These are phyloP conservation scores for Ceratocystis harringtonii DNA, from an alignment of 2,329 filamentous ascomycete genomes.

Conservation along the genomic window DNA sequence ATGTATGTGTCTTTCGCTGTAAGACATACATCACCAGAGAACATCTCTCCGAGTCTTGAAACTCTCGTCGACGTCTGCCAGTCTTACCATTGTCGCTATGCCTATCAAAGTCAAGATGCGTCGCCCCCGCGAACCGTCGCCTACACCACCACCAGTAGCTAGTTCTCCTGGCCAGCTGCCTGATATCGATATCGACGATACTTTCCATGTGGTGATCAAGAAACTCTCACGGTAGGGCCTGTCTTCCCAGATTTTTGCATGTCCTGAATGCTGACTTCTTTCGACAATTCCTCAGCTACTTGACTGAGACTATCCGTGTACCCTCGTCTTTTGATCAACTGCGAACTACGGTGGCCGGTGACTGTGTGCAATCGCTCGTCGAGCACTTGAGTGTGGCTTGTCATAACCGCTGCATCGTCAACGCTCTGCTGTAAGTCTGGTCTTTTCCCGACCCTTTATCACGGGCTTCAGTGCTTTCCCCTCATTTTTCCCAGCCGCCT, in stretches of 20 bases:
- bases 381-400: slow-evolving; percentile 47
- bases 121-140: slow-evolving; percentile 7
- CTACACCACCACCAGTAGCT: slow-evolving; percentile 2
- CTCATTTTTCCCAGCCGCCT: background rate
- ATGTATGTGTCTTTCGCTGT: background rate
- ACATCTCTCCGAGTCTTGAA: background rate
- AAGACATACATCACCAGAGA: background rate
- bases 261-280: background rate
- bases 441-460: background rate
- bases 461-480: background rate
- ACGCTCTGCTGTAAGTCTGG: slow-evolving; percentile 51
- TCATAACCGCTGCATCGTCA: slow-evolving; percentile 55
- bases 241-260: background rate
- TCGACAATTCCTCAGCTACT: slow-evolving; percentile 33
- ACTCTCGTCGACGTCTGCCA: no score
- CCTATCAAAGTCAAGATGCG: slow-evolving; percentile 18
- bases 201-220: slow-evolving; percentile 38
- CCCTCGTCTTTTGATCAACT: slow-evolving; percentile 62
- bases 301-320: slow-evolving; percentile 45
- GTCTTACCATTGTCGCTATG: slow-evolving; percentile 1
- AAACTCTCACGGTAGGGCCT: slow-evolving; percentile 45
- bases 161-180: slow-evolving; percentile 22
- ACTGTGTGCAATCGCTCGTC: slow-evolving; percentile 42
- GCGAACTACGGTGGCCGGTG: slow-evolving; percentile 48
- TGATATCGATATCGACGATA: slow-evolving; percentile 23